A percentile compares a stretch with the other conserved stretches of the same genome.
These are phyloP conservation scores for Staphylotrichum tortipilum DNA, from an alignment of 495 filamentous ascomycete species.

Conservation along the genomic window DNA sequence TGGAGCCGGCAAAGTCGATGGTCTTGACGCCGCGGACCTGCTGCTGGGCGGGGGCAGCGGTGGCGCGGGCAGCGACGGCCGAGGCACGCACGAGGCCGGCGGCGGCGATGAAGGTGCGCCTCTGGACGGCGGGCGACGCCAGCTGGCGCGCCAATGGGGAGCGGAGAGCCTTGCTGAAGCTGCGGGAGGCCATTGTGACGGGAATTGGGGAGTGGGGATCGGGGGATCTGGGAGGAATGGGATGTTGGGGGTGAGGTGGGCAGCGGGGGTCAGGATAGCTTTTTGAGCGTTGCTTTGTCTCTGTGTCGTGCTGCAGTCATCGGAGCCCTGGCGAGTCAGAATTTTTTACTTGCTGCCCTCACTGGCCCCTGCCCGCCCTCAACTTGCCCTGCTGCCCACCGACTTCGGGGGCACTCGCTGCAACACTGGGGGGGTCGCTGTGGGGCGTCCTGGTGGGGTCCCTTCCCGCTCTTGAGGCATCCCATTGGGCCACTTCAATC, in stretches of 20 bases:
- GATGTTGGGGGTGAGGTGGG: constrained; percentile 15
- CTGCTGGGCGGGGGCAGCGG: constrained; percentile 45
- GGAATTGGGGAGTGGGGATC: constrained; percentile 26
- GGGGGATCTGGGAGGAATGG: constrained; percentile 10
- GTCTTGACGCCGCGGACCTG: constrained; percentile 73
- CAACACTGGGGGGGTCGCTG: too few species aligned
- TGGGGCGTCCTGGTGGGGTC: too few species aligned
- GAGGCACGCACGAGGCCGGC: constrained; percentile 49
- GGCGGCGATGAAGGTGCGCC: constrained; percentile 61
- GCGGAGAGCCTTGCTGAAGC: constrained; percentile 74
- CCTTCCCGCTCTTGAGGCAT: background rate
- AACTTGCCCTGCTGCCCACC: constrained; percentile 14
- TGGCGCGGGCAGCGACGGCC: constrained; percentile 43
- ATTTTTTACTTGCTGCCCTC: constrained; percentile 26
- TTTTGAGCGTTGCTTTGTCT: constrained; percentile 21
- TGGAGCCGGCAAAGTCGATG: constrained; percentile 86
- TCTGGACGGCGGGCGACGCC: constrained; percentile 56
- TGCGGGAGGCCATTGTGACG: constrained; percentile 75
- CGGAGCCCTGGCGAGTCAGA: constrained; percentile 20
- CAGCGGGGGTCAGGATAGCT: constrained; percentile 13
- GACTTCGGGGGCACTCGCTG: constrained; percentile 23
- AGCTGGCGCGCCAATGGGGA: constrained; percentile 63
- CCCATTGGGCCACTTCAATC: constrained; percentile 14
- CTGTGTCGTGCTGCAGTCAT: constrained; percentile 9
- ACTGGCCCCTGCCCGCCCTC: too few species aligned